phyloP scores from a whole-genome alignment of 495 filamentous ascomycete species.

The Aspergillus sparsus region DNA sequence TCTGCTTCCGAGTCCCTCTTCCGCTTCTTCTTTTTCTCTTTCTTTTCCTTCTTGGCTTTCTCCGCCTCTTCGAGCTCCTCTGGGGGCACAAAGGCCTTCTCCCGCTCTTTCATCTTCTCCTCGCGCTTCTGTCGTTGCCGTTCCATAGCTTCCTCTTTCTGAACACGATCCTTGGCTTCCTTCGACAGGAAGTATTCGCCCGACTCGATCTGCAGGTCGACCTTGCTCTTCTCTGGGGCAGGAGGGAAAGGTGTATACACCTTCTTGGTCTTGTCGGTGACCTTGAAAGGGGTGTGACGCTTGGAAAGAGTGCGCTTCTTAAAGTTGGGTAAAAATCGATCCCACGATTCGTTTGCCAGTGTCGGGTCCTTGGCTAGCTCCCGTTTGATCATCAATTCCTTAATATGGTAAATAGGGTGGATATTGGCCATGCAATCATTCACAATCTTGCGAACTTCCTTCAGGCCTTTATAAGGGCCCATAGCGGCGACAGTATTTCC shows the following conservation, averaged over 20 bases:
- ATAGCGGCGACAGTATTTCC: slow-evolving; percentile 94
- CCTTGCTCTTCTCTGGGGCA: slow-evolving; percentile 89
- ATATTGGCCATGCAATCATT: slow-evolving; percentile 98
- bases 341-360: slow-evolving; percentile 85
- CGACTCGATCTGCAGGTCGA: slow-evolving; percentile 96
- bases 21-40: slow-evolving; percentile 45
- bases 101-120: slow-evolving; percentile 82
- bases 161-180: slow-evolving; percentile 82
- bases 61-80: slow-evolving; percentile 60
- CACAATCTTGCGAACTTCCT: slow-evolving; percentile 86
- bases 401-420: slow-evolving; percentile 91
- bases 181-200: slow-evolving; percentile 96
- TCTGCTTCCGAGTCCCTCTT: slow-evolving; percentile 44
- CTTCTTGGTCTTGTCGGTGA: slow-evolving; percentile 94
- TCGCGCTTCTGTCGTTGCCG: slow-evolving; percentile 80
- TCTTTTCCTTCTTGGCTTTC: slow-evolving; percentile 51
- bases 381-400: slow-evolving; percentile 98
- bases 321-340: slow-evolving; percentile 95
- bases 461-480: slow-evolving; percentile 88
- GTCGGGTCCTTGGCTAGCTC: slow-evolving; percentile 95
- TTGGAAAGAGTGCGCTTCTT: slow-evolving; percentile 92
- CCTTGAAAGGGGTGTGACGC: slow-evolving; percentile 76
- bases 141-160: slow-evolving; percentile 75
- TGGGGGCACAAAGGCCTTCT: slow-evolving; percentile 83
- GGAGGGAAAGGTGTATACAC: slow-evolving; percentile 79